Evolutionary conservation across 805 yeast species (phyloP), one percentile per base, ranked within the genome.

Genomic region (Lipomyces orientalis): DNA sequence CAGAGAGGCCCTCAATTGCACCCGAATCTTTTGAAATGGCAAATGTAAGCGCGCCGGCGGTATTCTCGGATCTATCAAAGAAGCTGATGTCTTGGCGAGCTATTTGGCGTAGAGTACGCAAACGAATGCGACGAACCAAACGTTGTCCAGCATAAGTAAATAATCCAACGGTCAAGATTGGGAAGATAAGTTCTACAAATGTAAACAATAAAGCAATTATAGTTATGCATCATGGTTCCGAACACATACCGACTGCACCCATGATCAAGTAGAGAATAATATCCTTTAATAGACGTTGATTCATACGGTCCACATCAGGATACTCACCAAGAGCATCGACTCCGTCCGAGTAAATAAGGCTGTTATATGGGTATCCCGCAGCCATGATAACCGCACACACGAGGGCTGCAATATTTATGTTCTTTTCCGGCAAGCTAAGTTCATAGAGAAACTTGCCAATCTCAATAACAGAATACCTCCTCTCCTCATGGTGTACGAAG

Each of bases 311-410:
- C 51, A 63, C 63, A 55, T 67, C 71, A n/a, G 64, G 64, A 77
- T 75, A 2, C 78, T 80, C 73, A 79, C 77, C 58, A 78, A 72
- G 54, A 78, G 72, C 64, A 66, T 74, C 66, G 59, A 71, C 65
- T 75, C 75, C 10, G 80, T 79, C 46, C 74, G 74, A 61, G 81
- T 80, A 37, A 77, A 83, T 25, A 77, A 73, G n/a, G 79, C 83
- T 22, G 78, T 73, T 7, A 76, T 78, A 64, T 58, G 73, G 59
- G 68, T 64, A 69, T 25, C 69, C 67, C 1, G 71, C 67, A 8
- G 72, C 73, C 67, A 59, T 64, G 52, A 67, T 56, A 19, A 63
- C 29, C 10, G 64, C 55, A 35, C 63, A 68, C 31, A 49, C 49
- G 0, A 68, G 51, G 2, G 71, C 71, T n/a, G 62, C 58, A 49